Conservation (phyloP, 139 green algal species). For the Chlorella sp. region DNA sequence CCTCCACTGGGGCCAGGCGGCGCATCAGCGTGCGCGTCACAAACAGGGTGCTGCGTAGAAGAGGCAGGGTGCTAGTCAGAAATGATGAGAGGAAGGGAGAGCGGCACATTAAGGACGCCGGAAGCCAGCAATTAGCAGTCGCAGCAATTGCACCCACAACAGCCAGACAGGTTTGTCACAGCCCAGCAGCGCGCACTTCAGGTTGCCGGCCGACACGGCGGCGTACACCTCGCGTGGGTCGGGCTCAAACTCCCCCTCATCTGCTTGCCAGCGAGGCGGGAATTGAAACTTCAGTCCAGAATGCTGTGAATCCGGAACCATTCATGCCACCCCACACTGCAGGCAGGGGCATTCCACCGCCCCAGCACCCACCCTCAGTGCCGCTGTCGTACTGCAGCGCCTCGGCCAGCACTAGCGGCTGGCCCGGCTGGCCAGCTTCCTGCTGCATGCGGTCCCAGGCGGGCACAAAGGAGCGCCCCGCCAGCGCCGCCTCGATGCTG, state of each 20-base stretch:
- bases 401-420: constrained; percentile 5
- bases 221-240: constrained; percentile 26
- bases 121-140: no score
- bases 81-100: no score
- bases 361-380: neutral
- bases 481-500: constrained; percentile 13
- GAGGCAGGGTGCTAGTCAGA: no score
- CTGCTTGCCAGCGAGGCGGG: neutral
- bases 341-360: no score
- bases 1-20: constrained; percentile 7
- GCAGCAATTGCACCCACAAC: no score
- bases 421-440: neutral
- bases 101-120: no score
- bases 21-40: constrained; percentile 20
- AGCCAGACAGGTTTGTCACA: no score
- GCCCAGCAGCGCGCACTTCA: no score
- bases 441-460: neutral
- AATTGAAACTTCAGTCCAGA: no score
- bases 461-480: constrained; percentile 22
- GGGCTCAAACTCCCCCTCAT: constrained; percentile 15
- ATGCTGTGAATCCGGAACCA: no score
- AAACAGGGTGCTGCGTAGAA: constrained; percentile 5
- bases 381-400: constrained; percentile 1
- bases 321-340: no score
- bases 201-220: neutral